A percentile compares a stretch with the other conserved stretches of the same genome.
Conservation (phyloP, 2,329 filamentous ascomycete species). For the Bipolaris zeicola region DNA sequence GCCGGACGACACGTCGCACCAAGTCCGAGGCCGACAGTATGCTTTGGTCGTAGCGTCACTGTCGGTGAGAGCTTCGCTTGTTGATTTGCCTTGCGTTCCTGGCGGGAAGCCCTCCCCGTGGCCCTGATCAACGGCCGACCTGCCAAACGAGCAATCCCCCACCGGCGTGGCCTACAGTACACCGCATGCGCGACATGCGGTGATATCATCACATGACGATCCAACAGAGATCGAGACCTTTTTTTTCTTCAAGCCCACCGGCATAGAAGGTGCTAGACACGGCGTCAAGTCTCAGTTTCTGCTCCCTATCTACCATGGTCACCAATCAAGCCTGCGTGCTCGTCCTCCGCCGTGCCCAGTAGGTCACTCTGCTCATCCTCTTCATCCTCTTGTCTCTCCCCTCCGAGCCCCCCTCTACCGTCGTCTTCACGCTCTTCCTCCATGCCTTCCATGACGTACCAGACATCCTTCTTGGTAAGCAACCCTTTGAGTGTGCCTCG, state of each 20-base stretch:
- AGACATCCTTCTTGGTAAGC: conserved; percentile 96
- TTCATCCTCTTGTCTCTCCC: conserved; percentile 35
- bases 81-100: conserved; percentile 3
- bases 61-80: conserved; percentile 8
- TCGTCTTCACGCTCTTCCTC: conserved; percentile 41
- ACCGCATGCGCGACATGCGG: conserved; percentile 6
- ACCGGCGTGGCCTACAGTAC: conserved; percentile 1
- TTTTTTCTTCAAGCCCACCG: neutral
- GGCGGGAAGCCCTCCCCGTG: neutral
- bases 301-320: conserved; percentile 14
- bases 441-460: conserved; percentile 80
- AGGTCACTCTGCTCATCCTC: conserved; percentile 50
- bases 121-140: conserved; percentile 8
- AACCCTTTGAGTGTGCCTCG: conserved; percentile 81
- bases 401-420: conserved; percentile 42
- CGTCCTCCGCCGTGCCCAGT: conserved; percentile 35
- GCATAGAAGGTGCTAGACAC: neutral
- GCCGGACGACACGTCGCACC: conserved; percentile 1
- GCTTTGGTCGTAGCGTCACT: conserved; percentile 3
- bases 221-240: neutral
- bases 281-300: conserved; percentile 5
- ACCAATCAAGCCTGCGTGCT: conserved; percentile 27
- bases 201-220: conserved; percentile 4
- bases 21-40: conserved; percentile 3
- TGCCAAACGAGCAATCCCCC: conserved; percentile 6